Conservation (phyloP, 805 yeast genomes). For the Teunomyces kruisii region DNA sequence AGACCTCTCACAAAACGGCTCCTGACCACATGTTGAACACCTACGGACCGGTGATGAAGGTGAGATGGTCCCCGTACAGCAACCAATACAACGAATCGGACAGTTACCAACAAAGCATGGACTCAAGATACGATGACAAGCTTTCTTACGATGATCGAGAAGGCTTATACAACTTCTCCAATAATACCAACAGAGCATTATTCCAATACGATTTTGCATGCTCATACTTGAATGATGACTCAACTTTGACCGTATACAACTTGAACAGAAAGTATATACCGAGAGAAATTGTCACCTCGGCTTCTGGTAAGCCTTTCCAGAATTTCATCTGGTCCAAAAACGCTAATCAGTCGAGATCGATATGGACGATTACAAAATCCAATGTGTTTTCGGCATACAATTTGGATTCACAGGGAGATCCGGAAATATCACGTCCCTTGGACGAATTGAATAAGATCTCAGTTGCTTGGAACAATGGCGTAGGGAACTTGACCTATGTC, state of each 20-base stretch:
- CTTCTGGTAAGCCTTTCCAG: constrained; percentile 41
- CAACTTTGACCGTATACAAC: constrained; percentile 67
- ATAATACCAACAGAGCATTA: constrained; percentile 25
- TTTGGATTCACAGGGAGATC: constrained; percentile 20
- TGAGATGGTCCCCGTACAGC: constrained; percentile 55
- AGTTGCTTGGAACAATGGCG: constrained; percentile 57
- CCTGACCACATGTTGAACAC: constrained; percentile 76
- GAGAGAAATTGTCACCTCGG: constrained; percentile 57
- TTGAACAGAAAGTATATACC: constrained; percentile 74
- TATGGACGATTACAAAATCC: constrained; percentile 43
- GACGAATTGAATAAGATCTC: constrained; percentile 54
- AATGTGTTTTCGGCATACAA: constrained; percentile 38
- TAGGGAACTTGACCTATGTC: constrained; percentile 50
- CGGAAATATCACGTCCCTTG: constrained; percentile 34
- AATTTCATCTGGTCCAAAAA: constrained; percentile 44
- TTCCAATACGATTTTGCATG: constrained; percentile 68
- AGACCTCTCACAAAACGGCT: constrained; percentile 15
- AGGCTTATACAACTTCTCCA: constrained; percentile 20
- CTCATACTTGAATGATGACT: constrained; percentile 71
- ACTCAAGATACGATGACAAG: constrained; percentile 20
- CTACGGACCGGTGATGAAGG: constrained; percentile 76
- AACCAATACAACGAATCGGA: constrained; percentile 13
- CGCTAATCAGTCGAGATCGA: constrained; percentile 17
- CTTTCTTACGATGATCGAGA: constrained; percentile 18
- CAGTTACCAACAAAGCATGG: constrained; percentile 8